phyloP scores from a whole-genome alignment of 2,329 filamentous ascomycete genomes.

The Neonectria hederae region DNA sequence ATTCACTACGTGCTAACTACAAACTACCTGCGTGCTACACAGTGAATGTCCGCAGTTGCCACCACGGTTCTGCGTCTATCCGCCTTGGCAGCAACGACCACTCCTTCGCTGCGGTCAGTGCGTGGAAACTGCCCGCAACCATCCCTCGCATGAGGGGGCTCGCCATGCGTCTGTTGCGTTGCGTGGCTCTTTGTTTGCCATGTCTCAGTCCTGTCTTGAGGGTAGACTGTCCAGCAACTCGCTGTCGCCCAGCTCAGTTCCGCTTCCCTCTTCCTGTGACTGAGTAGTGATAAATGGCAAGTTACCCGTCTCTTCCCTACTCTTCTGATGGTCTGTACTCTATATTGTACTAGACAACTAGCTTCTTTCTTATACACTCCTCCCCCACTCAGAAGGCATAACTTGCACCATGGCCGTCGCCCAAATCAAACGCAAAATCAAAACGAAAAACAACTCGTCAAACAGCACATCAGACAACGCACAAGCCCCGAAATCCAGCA shows the following conservation, averaged over 20 bases:
- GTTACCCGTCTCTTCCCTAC: not conserved
- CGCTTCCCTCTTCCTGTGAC: not conserved
- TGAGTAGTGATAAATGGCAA: not conserved
- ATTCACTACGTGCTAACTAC: not conserved
- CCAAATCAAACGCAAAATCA: not conserved
- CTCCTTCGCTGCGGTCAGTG: not conserved
- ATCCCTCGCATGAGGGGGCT: too few relatives aligned
- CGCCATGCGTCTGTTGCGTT: too few relatives aligned
- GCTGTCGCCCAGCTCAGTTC: not conserved
- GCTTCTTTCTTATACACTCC: not conserved
- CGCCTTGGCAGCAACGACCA: not conserved
- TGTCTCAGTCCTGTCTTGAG: not conserved
- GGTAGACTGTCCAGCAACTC: not conserved
- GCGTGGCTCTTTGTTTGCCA: not conserved
- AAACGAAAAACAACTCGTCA: too few relatives aligned
- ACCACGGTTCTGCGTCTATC: not conserved
- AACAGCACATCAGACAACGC: too few relatives aligned
- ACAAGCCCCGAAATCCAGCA: not conserved
- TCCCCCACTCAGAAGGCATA: not conserved
- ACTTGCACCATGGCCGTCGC: not conserved
- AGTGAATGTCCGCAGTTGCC: not conserved
- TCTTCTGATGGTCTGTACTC: too few relatives aligned
- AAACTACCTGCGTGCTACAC: not conserved
- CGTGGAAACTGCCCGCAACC: too few relatives aligned
- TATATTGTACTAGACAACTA: not conserved